Evolutionary conservation across 352 stramenopile species (phyloP).

Genomic region (Thraustochytrium striatum): DNA sequence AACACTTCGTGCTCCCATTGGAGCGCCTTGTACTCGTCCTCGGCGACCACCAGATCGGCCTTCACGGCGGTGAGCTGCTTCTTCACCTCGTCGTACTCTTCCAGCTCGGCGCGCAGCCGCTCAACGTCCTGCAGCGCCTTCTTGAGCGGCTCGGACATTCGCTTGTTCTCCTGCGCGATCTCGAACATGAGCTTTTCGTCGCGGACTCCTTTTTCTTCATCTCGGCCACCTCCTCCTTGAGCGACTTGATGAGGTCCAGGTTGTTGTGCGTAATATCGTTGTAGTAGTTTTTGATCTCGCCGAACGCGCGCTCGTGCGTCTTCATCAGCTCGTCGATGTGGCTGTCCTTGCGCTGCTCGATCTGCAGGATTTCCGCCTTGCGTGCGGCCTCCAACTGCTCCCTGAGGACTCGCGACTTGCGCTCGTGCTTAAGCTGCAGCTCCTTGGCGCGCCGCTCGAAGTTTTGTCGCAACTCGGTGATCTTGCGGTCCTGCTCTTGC

Average conservation of each 20-base stretch:
- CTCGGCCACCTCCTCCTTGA: constrained; percentile 88
- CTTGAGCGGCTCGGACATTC: constrained; percentile 87
- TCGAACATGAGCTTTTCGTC: constrained; percentile 90
- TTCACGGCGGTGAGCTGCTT: constrained; percentile 60
- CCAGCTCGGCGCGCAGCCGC: constrained; percentile 58
- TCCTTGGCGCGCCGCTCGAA: constrained; percentile 83
- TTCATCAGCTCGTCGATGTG: constrained; percentile 85
- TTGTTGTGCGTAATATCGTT: constrained; percentile 95
- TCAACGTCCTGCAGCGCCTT: constrained; percentile 66
- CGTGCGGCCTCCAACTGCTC: constrained; percentile 72
- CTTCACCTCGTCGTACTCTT: constrained; percentile 65
- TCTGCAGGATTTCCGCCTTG: constrained; percentile 74
- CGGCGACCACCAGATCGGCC: constrained; percentile 71
- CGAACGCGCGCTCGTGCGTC: constrained; percentile 84
- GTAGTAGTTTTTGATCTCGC: constrained; percentile 94
- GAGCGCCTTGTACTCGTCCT: constrained; percentile 77
- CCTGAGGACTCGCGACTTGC: constrained; percentile 58
- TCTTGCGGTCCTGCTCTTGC: constrained; percentile 82
- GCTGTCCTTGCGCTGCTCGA: constrained; percentile 84
- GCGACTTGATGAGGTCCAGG: constrained; percentile 87
- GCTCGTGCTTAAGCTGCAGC: constrained; percentile 67
- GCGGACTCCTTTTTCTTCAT: constrained; percentile 89
- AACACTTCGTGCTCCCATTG: constrained; percentile 89
- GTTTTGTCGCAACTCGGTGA: constrained; percentile 80
- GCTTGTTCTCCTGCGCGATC: constrained; percentile 88